A percentile compares a stretch with the other conserved stretches of the same genome.
These are phyloP conservation scores for Cryptosporidium xiaoi DNA, from an alignment of 169 alveolate genomes.

Conservation along the genomic window DNA sequence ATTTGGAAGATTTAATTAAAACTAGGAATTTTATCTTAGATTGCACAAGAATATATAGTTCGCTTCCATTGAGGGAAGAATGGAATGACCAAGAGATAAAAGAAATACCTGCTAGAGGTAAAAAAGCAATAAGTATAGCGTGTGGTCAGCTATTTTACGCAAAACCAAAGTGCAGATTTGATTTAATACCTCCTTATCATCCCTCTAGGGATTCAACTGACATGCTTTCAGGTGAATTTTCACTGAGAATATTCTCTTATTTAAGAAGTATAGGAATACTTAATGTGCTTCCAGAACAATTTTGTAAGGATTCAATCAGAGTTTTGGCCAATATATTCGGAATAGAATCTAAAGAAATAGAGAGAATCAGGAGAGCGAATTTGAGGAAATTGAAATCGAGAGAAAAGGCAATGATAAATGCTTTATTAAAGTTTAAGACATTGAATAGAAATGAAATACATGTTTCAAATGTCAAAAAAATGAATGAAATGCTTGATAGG, in stretches of 20 bases:
- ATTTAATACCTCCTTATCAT: slow-evolving; percentile 46
- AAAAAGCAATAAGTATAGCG: slow-evolving; percentile 56
- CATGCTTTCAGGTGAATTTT: slow-evolving; percentile 57
- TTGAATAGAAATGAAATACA: slow-evolving; percentile 15
- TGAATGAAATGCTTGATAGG: slow-evolving; percentile 56
- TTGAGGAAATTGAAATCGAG: slow-evolving; percentile 13
- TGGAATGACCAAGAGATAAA: slow-evolving; percentile 51
- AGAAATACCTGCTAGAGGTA: slow-evolving; percentile 54
- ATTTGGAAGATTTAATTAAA: slow-evolving; percentile 45
- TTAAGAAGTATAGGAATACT: slow-evolving; percentile 58
- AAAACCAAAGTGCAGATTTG: slow-evolving; percentile 55
- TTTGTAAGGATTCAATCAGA: slow-evolving; percentile 24
- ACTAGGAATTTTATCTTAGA: slow-evolving; percentile 50
- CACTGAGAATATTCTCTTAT: slow-evolving; percentile 52
- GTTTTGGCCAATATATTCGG: slow-evolving; percentile 25
- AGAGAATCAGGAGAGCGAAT: slow-evolving; percentile 2
- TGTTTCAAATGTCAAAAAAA: slow-evolving; percentile 3
- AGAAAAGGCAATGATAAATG: slow-evolving; percentile 22
- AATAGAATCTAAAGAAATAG: not conserved
- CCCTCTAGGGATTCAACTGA: slow-evolving; percentile 67
- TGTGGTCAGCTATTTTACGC: slow-evolving; percentile 46
- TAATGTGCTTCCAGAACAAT: slow-evolving; percentile 42
- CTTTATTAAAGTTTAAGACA: slow-evolving; percentile 20
- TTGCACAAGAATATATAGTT: slow-evolving; percentile 46
- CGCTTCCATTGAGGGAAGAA: slow-evolving; percentile 28